Evolutionary conservation across 176 grass and related monocot species (phyloP), one percentile per base, ranked within the genome.

Genomic region (Triticum dicoccoides): DNA sequence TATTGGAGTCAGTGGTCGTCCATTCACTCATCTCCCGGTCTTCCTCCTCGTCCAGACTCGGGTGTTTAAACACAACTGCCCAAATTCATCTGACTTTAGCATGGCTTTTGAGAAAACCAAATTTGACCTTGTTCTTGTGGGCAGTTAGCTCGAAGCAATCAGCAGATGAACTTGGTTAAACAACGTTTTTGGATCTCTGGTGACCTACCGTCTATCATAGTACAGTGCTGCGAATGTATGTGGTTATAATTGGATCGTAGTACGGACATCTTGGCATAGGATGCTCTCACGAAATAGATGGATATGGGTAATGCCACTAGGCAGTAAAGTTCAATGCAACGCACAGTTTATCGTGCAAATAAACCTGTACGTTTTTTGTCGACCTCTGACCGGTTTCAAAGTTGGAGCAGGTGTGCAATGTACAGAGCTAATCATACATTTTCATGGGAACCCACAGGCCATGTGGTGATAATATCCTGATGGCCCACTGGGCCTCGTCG

Each of bases 381-480:
- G 69, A 63, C 11, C 42, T 59, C 52, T 74, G 52, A 44, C 67
- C 15, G 37, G 54, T n/a, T 21, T 24, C 29, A 11, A 29, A 37
- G 61, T 5, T 14, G 74, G 72, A 37, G 13, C 72, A 85, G 37
- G 35, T 85, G 61, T 77, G 83, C 83, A 77, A 77, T 52, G 83
- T 25, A 65, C 59, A 52, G 41, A 52, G 18, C 5, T 38, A 76
- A 84, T 84, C 58, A 63, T 85, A 6, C 42, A 65, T n/a, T 77
- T n/a, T 1, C 20, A 24, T 21, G 8, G 83, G 83, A 85, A 61
- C 72, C 73, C 61, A 66, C 72, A 5, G 35, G 8, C 18, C 72
- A 66, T 77, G 83, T 77, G 72, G 37, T 65, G 72, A 33, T 32
- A 30, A 84, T 3, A 30, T 65, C 9, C 4, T 4, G 18, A 32